Conservation (phyloP, 2,329 filamentous ascomycete genomes). For the Fusarium chlamydosporum region DNA sequence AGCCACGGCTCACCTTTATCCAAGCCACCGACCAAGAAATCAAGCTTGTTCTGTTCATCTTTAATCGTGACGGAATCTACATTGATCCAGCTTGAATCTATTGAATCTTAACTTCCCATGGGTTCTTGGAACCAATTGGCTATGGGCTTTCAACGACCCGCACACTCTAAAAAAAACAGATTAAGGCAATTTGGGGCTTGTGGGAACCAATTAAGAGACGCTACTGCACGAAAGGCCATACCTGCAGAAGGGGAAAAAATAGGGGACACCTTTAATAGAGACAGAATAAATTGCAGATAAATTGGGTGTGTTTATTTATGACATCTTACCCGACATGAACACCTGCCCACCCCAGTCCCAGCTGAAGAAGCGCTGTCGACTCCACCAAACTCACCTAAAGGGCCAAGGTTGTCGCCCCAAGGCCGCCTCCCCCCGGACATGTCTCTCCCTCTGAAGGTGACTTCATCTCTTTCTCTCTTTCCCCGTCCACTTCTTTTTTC, state of each 20-base stretch:
- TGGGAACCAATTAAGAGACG: slow-evolving; percentile 26
- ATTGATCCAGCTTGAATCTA: slow-evolving; percentile 13
- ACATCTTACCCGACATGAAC: not conserved
- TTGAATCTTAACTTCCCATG: slow-evolving; percentile 14
- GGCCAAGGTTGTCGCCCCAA: not conserved
- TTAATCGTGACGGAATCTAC: not conserved
- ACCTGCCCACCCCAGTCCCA: not conserved
- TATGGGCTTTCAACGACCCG: not conserved
- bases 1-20: not conserved
- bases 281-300: not conserved
- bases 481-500: slow-evolving; percentile 10
- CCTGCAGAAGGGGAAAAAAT: slow-evolving; percentile 19
- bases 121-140: too few relatives aligned
- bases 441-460: slow-evolving; percentile 13
- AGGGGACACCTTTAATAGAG: slow-evolving; percentile 13
- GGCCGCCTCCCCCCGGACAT: slow-evolving; percentile 21
- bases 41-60: too few relatives aligned
- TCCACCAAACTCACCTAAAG: slow-evolving; percentile 12
- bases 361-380: slow-evolving; percentile 19
- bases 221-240: slow-evolving; percentile 10
- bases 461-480: slow-evolving; percentile 1
- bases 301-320: not conserved
- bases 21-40: not conserved
- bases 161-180: not conserved
- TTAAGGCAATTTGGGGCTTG: slow-evolving; percentile 23